phyloP scores from a whole-genome alignment of 2,329 filamentous ascomycete genomes.

The Ramularia endophylla region DNA sequence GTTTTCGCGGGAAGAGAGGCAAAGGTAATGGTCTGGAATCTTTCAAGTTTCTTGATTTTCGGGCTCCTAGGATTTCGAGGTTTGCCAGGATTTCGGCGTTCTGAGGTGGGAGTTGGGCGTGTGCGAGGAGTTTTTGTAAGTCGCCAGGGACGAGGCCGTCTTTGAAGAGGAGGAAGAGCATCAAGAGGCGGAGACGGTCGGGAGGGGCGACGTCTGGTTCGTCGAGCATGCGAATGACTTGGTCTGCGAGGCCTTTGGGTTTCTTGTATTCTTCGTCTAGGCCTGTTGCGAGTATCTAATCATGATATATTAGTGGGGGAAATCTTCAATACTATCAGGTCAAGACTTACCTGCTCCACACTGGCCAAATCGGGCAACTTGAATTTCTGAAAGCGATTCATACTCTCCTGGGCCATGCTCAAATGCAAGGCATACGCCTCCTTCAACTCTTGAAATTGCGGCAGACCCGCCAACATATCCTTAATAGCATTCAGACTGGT shows the following conservation, averaged over 20 bases:
- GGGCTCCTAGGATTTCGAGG: slow-evolving; percentile 74
- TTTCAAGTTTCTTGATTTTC: slow-evolving; percentile 66
- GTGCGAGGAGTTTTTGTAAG: slow-evolving; percentile 74
- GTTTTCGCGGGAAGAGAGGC: slow-evolving; percentile 67
- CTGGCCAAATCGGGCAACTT: slow-evolving; percentile 84
- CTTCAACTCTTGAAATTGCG: slow-evolving; percentile 93
- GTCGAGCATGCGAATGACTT: slow-evolving; percentile 81
- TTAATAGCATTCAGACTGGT: slow-evolving; percentile 86
- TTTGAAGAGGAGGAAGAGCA: slow-evolving; percentile 79
- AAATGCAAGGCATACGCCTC: slow-evolving; percentile 91
- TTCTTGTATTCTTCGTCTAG: slow-evolving; percentile 89
- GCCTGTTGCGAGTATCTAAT: slow-evolving; percentile 75
- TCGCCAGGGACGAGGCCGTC: slow-evolving; percentile 81
- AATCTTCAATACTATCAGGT: neutral
- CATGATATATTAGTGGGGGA: slow-evolving; percentile 4
- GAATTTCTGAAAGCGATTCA: slow-evolving; percentile 81
- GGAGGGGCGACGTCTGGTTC: slow-evolving; percentile 65
- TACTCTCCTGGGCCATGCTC: slow-evolving; percentile 94
- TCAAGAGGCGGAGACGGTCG: slow-evolving; percentile 78
- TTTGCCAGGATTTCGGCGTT: slow-evolving; percentile 71
- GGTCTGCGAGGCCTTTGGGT: slow-evolving; percentile 80
- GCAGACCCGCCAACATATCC: slow-evolving; percentile 92
- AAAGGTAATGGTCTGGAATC: slow-evolving; percentile 61
- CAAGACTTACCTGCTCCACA: slow-evolving; percentile 63
- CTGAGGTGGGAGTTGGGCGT: slow-evolving; percentile 69